Evolutionary conservation across 75 land plant species (phyloP), one percentile per base, ranked within the genome.

Genomic region (Sequoia sempervirens): DNA sequence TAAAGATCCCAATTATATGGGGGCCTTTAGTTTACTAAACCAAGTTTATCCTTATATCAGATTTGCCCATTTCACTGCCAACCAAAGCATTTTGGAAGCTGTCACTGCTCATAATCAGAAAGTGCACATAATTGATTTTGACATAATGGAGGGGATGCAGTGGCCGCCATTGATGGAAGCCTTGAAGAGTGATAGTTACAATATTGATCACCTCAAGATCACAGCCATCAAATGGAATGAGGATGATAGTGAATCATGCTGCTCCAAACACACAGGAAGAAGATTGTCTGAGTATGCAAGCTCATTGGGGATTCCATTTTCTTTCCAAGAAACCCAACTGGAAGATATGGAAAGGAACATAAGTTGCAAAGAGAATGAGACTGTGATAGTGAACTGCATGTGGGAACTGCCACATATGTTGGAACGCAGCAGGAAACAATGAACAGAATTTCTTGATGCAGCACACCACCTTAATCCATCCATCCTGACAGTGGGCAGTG

Each of bases 131-230:
- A 61, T 93, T 38, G 95, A 93, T 76, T 93, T 86, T 79, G 95
- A 93, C 45, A 88, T 91, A 81, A 86, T 88, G 89, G 91, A 91
- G 66, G 92, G 18, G 82, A 91, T 61, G 91, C 91, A 93, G 74
- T 93, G 95, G 95, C 93, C 95, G 0, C 86, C 95, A 15, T 84
- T 93, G 41, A 93, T 93, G 93, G 93, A 93, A 79, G 91, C 95
- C 15, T 68, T 93, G 56, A 90, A 80, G 5, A 82, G 83, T n/a
- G 34, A 69, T 11, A 69, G 30, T 28, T 2, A 30, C 73, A 69
- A 30, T 7, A 56, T 40, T 23, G 23, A 14, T n/a, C 72, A 68
- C 3, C 79, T 56, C 13, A 82, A 47, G 18, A 58, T 82, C 2
- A 56, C 61, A 32, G 41, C 69, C 11, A 7, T 82, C 6, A 68